phyloP scores from a whole-genome alignment of 2,329 filamentous ascomycete genomes.

The Colletotrichum sp. region DNA sequence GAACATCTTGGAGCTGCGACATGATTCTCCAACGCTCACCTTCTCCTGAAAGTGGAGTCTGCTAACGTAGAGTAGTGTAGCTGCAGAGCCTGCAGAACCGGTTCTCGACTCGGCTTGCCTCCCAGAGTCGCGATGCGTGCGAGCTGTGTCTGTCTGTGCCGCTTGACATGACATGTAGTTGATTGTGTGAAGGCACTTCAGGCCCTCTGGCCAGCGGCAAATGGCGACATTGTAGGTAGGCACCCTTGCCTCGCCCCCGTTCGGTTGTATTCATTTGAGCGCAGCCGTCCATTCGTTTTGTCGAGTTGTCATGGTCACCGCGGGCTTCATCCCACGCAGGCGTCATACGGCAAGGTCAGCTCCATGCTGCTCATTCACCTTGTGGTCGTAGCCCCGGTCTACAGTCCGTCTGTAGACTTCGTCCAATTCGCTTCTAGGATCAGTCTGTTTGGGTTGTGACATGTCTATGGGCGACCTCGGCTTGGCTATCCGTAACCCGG shows the following conservation, averaged over 20 bases:
- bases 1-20: constrained; percentile 18
- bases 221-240: neutral
- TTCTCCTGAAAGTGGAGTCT: constrained; percentile 19
- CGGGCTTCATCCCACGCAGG: neutral
- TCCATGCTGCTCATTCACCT: neutral
- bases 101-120: constrained; percentile 16
- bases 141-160: neutral
- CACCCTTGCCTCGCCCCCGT: neutral
- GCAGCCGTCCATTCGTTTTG: neutral
- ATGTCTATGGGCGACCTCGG: neutral
- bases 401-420: neutral
- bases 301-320: neutral
- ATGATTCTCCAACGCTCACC: constrained; percentile 14
- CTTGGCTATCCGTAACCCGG: neutral
- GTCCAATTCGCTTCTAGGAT: constrained; percentile 3
- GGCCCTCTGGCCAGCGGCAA: neutral
- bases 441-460: neutral
- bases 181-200: neutral
- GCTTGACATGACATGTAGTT: neutral
- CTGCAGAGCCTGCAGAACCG: constrained; percentile 10
- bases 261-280: neutral
- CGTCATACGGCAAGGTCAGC: neutral
- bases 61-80: neutral
- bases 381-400: neutral
- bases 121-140: neutral